Evolutionary conservation across 164 flowering plant genomes (phyloP).

Genomic region (Malania oleifera): DNA sequence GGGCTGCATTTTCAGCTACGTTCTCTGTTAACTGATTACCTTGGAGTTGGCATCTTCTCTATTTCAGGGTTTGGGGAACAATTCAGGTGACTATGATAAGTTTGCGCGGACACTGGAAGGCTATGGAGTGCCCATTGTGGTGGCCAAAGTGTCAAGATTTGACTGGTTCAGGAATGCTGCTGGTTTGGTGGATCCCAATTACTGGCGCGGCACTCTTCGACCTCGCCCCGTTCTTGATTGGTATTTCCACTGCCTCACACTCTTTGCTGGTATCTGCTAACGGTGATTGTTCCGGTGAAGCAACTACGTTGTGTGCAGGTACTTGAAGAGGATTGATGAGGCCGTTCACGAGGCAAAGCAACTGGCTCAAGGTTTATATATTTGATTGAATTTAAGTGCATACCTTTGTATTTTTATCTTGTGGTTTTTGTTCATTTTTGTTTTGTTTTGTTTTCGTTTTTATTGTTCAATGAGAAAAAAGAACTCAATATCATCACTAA

Average conservation of each 20-base stretch:
- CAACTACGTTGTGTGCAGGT: conserved; percentile 34
- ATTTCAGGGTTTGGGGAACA: conserved; percentile 82
- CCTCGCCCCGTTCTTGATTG: conserved; percentile 97
- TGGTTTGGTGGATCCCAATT: conserved; percentile 74
- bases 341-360: conserved; percentile 70
- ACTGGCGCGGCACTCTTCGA: conserved; percentile 83
- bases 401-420: too few species aligned
- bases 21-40: not conserved
- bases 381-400: too few species aligned
- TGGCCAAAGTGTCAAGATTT: conserved; percentile 68
- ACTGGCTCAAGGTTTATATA: conserved; percentile 46
- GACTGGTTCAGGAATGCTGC: conserved; percentile 98
- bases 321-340: conserved; percentile 61
- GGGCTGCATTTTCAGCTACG: not conserved
- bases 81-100: conserved; percentile 61
- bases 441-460: too few species aligned
- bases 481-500: too few species aligned
- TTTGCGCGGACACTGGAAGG: conserved; percentile 38
- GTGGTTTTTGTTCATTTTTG: too few species aligned
- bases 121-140: conserved; percentile 56
- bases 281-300: too few species aligned
- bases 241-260: too few species aligned
- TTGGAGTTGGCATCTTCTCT: not conserved
- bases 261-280: too few species aligned
- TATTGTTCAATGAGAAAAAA: not conserved